Evolutionary conservation across 306 rosid species (phyloP), one percentile per base, ranked within the genome.

Genomic region (Vicia sativa): DNA sequence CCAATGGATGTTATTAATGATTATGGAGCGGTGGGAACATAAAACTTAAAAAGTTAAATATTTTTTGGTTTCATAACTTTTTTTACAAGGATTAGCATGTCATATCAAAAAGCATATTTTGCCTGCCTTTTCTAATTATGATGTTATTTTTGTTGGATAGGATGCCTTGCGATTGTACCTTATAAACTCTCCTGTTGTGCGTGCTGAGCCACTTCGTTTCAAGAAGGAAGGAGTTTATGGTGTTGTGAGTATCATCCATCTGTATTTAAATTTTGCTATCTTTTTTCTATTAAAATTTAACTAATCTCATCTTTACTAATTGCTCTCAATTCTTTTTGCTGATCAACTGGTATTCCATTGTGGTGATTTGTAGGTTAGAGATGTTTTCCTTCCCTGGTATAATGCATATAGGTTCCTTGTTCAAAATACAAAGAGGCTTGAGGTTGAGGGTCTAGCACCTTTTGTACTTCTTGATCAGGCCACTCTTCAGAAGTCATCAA

Each of bases 221-320:
- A 93, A 93, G 86, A 90, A 80, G 81, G 97, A 90, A 64, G 99
- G 99, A 70, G 99, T 93, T 84, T 89, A 83, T 75, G 95, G 99
- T 72, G 99, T 93, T 83, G 99, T 90, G 39, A 93, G 98, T 86
- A 74, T 74, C 74, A 38, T 14, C 57, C 54, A 49, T 38, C 23
- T 12, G 37, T 9, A 35, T 68, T 72, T 7, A 15, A 18, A 49
- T 50, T 71, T 72, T 9, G 16, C 55, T 62, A 21, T 31, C 28
- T 14, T 55, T 43, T 23, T 41, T 41, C 8, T 29, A 37, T 46
- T 28, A 10, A 39, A 39, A 35, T 34, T 53, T 16, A 41, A 42
- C 68, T 37, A 42, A 59, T 53, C 77, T 52, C 29, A 42, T 53
- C 25, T 64, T 8, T 75, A 23, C 53, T 31, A 53, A 62, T 9